These are phyloP conservation scores for Entophlyctis helioformis DNA, from an alignment of 192 early-diverging fungal genomes.

Conservation along the genomic window DNA sequence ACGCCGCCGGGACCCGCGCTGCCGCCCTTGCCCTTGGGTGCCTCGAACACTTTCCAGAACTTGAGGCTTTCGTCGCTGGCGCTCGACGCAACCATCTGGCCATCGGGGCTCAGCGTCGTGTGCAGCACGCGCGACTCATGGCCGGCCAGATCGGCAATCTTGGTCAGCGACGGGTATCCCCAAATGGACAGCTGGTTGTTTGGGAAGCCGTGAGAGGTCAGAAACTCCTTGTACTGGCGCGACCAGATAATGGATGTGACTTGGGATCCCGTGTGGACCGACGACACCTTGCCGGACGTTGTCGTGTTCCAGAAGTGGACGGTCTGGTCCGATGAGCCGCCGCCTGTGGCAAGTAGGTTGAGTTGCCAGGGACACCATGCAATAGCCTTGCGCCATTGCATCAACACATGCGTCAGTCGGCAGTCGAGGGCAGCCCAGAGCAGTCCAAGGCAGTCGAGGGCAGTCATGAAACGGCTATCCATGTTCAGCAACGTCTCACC, in stretches of 20 bases:
- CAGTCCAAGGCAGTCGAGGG: too few relatives aligned
- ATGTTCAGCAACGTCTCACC: conserved; percentile 14
- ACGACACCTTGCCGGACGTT: conserved; percentile 15
- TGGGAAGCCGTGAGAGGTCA: conserved; percentile 40
- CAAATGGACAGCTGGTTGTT: conserved; percentile 39
- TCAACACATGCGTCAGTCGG: too few relatives aligned
- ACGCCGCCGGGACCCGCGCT: too few relatives aligned
- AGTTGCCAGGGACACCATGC: conserved; percentile 93
- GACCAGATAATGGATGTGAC: conserved; percentile 47
- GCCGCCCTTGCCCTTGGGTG: conserved; percentile 8
- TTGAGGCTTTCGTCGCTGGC: conserved; percentile 42
- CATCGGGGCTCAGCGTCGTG: conserved; percentile 40
- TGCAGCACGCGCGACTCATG: conserved; percentile 38
- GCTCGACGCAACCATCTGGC: conserved; percentile 32
- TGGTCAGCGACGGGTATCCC: conserved; percentile 36
- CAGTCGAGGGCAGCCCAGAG: too few relatives aligned
- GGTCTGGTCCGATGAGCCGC: conserved; percentile 32
- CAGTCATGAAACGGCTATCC: too few relatives aligned
- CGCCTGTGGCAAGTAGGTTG: conserved; percentile 46
- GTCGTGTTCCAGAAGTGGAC: conserved; percentile 49
- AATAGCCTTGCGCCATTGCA: conserved; percentile 68
- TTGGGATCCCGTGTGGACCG: conserved; percentile 42
- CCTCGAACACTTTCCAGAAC: conserved; percentile 48
- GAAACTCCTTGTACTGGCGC: conserved; percentile 38
- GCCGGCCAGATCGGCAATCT: conserved; percentile 35